Evolutionary conservation across 1,139 yeast species (phyloP).

Genomic region (Arxiozyma slooffiae): DNA sequence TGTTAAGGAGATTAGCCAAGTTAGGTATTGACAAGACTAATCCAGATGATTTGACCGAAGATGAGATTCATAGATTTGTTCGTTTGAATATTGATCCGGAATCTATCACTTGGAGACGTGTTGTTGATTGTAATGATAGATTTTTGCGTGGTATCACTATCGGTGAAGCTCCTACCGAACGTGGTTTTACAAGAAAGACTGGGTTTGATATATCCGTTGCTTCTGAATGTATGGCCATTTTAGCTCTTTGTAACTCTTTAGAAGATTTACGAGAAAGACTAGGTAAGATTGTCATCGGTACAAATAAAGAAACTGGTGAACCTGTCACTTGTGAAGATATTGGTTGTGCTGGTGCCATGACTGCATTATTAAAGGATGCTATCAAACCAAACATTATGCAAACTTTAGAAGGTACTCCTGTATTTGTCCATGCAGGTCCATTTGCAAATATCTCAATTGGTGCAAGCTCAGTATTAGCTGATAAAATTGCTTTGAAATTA

Average conservation of each 20-base stretch:
- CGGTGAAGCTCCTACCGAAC: conserved; percentile 72
- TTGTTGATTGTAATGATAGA: conserved; percentile 74
- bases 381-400: conserved; percentile 79
- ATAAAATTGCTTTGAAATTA: conserved; percentile 59
- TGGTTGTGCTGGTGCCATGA: conserved; percentile 72
- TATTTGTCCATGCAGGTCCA: conserved; percentile 78
- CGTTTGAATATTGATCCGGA: conserved; percentile 63
- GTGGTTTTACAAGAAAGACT: conserved; percentile 56
- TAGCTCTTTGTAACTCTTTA: conserved; percentile 59
- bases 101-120: conserved; percentile 64
- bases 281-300: conserved; percentile 63
- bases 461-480: conserved; percentile 74
- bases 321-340: conserved; percentile 73
- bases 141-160: conserved; percentile 64
- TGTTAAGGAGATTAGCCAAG: conserved; percentile 53
- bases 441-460: conserved; percentile 81
- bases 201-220: conserved; percentile 82
- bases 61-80: conserved; percentile 54
- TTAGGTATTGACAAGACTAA: conserved; percentile 56
- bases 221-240: conserved; percentile 71
- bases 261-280: conserved; percentile 61
- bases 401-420: conserved; percentile 78
- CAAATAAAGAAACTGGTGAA: conserved; percentile 45
- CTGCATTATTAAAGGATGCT: conserved; percentile 73
- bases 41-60: conserved; percentile 60